These are phyloP conservation scores for Tylopilus sp. DNA, from an alignment of 1,284 basidiomycete species.

Conservation along the genomic window DNA sequence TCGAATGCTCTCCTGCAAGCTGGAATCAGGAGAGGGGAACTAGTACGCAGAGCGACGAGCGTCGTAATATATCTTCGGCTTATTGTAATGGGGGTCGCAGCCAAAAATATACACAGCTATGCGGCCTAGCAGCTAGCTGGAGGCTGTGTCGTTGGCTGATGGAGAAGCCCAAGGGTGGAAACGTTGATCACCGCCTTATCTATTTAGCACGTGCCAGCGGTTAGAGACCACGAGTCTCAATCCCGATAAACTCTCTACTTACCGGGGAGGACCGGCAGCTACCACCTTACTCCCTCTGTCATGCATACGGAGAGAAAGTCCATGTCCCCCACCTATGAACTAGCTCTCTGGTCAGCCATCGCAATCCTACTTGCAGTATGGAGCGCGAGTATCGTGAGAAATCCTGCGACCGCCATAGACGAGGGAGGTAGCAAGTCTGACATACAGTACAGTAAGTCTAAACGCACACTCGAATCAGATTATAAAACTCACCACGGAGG, in stretches of 20 bases:
- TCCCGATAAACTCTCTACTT: constrained; percentile 9
- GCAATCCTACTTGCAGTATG: constrained; percentile 33
- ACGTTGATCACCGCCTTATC: constrained; percentile 4
- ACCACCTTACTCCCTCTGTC: background rate
- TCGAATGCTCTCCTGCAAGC: constrained; percentile 1
- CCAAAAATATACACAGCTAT: constrained; percentile 6
- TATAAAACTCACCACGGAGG: constrained; percentile 13
- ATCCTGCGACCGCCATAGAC: background rate
- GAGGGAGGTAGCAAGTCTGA: constrained; percentile 6
- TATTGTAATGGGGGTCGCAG: background rate
- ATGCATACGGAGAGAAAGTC: constrained; percentile 24
- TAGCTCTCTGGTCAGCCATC: constrained; percentile 33
- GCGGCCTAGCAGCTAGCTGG: constrained; percentile 1
- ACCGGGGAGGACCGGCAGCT: background rate
- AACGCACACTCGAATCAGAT: background rate
- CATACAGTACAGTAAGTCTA: constrained; percentile 27
- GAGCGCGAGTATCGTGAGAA: constrained; percentile 26
- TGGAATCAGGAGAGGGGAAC: background rate
- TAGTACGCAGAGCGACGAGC: background rate
- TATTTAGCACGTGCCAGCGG: constrained; percentile 3
- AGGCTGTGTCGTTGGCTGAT: background rate
- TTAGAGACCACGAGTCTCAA: constrained; percentile 9
- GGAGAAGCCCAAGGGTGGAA: background rate
- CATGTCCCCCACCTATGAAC: constrained; percentile 23
- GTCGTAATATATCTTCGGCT: constrained; percentile 18